phyloP scores from a whole-genome alignment of 2,329 filamentous ascomycete genomes.

The Dothideomycetes sp. region DNA sequence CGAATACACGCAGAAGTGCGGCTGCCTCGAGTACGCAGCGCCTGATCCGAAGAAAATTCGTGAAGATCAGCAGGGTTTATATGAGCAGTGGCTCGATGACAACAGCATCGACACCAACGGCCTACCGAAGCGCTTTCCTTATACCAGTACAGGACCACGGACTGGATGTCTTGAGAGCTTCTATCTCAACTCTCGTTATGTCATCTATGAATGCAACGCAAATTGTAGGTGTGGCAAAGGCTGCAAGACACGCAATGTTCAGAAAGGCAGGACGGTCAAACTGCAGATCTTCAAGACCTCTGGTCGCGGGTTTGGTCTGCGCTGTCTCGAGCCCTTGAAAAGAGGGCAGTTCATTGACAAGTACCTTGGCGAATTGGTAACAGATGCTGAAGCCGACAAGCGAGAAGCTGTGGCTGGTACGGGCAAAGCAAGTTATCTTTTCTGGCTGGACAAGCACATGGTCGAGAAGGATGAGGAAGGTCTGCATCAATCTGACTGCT shows the following conservation, averaged over 20 bases:
- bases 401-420: slow-evolving; percentile 40
- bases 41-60: slow-evolving; percentile 23
- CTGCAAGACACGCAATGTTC: slow-evolving; percentile 69
- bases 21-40: slow-evolving; percentile 55
- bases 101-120: slow-evolving; percentile 21
- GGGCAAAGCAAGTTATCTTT: slow-evolving; percentile 68
- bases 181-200: slow-evolving; percentile 29
- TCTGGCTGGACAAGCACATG: slow-evolving; percentile 68
- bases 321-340: slow-evolving; percentile 51
- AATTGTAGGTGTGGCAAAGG: slow-evolving; percentile 52
- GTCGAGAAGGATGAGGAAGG: slow-evolving; percentile 39
- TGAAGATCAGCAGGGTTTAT: slow-evolving; percentile 12
- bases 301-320: slow-evolving; percentile 62
- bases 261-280: slow-evolving; percentile 58
- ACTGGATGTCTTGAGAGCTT: slow-evolving; percentile 26
- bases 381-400: slow-evolving; percentile 51
- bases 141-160: slow-evolving; percentile 32
- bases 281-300: slow-evolving; percentile 67
- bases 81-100: slow-evolving; percentile 14
- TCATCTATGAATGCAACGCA: slow-evolving; percentile 73
- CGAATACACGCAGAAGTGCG: slow-evolving; percentile 51
- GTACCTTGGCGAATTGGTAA: slow-evolving; percentile 55
- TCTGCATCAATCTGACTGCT: slow-evolving; percentile 24
- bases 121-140: slow-evolving; percentile 49
- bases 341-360: slow-evolving; percentile 70